phyloP scores from a whole-genome alignment of 805 yeast genomes.

The Wickerhamomyces pijperi region DNA sequence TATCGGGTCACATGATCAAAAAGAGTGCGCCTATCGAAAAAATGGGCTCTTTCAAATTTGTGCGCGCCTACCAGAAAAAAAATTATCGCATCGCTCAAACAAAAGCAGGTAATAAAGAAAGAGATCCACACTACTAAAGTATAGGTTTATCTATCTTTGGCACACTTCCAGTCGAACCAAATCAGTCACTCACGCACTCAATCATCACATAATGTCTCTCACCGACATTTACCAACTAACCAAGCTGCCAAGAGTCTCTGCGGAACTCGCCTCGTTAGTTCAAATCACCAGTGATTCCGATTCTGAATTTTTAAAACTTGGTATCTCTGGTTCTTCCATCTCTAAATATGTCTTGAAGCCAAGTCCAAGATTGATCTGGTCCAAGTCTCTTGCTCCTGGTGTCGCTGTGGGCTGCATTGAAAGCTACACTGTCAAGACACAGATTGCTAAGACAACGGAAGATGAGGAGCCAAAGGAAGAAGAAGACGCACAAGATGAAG shows the following conservation, averaged over 20 bases:
- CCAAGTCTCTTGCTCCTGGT: constrained; percentile 36
- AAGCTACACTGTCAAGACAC: neutral
- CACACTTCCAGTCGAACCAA: neutral
- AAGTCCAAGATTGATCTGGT: constrained; percentile 42
- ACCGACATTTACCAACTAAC: constrained; percentile 14
- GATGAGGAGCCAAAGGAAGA: neutral
- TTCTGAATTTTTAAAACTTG: constrained; percentile 14
- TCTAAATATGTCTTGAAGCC: constrained; percentile 33
- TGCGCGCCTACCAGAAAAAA: too few relatives aligned
- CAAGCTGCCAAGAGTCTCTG: constrained; percentile 18
- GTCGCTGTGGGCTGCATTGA: constrained; percentile 23
- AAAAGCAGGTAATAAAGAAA: neutral
- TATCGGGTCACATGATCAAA: too few relatives aligned
- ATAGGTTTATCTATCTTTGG: neutral
- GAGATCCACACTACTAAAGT: too few relatives aligned
- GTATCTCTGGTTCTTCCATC: constrained; percentile 19
- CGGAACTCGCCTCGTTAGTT: constrained; percentile 8
- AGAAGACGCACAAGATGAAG: neutral
- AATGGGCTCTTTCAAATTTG: too few relatives aligned
- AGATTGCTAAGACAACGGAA: neutral
- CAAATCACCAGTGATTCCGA: constrained; percentile 7
- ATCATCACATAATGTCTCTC: constrained; percentile 11
- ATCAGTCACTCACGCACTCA: too few relatives aligned
- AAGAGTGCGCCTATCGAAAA: too few relatives aligned
- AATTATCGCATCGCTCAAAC: neutral